Evolutionary conservation across 371 early-diverging fungal genomes (phyloP).

Genomic region (Funneliformis caledonium): DNA sequence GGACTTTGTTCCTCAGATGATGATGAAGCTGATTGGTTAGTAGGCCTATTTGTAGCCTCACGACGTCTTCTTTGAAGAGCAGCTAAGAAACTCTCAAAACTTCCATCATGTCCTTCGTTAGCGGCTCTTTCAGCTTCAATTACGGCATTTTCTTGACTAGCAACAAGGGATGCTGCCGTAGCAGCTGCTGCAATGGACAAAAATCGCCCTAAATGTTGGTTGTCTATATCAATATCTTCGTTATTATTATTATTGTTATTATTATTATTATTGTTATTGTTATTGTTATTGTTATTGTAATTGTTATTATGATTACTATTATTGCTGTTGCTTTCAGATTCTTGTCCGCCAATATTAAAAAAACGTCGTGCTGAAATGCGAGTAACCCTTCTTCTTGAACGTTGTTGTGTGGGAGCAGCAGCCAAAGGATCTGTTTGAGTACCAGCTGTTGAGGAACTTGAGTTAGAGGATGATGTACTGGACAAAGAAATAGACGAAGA

Average conservation of each 20-base stretch:
- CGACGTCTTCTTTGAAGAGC: conserved; percentile 31
- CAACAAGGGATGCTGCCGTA: conserved; percentile 26
- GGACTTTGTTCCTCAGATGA: background rate
- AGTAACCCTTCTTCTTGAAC: conserved; percentile 15
- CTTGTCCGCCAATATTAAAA: background rate
- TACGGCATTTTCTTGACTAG: conserved; percentile 33
- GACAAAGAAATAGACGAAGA: background rate
- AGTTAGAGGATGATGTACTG: background rate
- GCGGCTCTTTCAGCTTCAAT: conserved; percentile 33
- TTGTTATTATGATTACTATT: background rate
- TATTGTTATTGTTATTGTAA: conserved; percentile 2
- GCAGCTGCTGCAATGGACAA: conserved; percentile 28
- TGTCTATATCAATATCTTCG: conserved; percentile 7
- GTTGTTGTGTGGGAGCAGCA: background rate
- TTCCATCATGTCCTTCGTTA: conserved; percentile 28
- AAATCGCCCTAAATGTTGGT: background rate
- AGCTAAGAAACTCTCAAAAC: conserved; percentile 32
- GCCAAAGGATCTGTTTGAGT: conserved; percentile 28
- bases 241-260: conserved; percentile 11
- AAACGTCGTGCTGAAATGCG: conserved; percentile 17
- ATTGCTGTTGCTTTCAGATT: background rate
- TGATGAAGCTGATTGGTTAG: conserved; percentile 4
- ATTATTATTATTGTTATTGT: background rate
- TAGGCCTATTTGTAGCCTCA: conserved; percentile 14
- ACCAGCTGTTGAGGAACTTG: conserved; percentile 14